Evolutionary conservation across 768 basidiomycete species (phyloP), one percentile per base, ranked within the genome.

Genomic region (Hypsizygus marmoreus): DNA sequence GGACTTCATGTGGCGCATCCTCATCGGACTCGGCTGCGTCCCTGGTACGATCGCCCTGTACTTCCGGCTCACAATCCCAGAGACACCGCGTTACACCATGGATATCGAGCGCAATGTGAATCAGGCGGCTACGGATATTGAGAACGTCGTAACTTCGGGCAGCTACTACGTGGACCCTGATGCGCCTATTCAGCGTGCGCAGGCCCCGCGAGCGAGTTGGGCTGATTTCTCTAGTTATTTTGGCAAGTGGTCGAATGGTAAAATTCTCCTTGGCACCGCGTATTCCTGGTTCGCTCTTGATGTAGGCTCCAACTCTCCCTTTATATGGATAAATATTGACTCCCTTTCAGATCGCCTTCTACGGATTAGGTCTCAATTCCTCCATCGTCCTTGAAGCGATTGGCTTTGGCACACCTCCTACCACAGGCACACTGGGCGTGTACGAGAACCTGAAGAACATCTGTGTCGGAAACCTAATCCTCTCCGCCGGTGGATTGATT

Each of bases 281-380:
- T 94, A 85, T 63, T 88, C 85, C 7, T 95, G 92, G 92, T 94
- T 94, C 50, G 91, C 91, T 7, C 79, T 92, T 17, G 91, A 90
- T 55, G 84, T 84, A 24, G 43, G 85, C 72, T 8, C 16, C 17
- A 29, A 5, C n/a, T 31, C 2, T 14, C 36, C 39, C 17, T 32
- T 40, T 36, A 26, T 2, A 6, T n/a, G 16, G 40, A 29, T 17
- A 24, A 2, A n/a, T 34, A 22, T 9, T 48, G 30, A 10, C 8
- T 56, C 31, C 6, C 37, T 13, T 40, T 53, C 20, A 88, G 81
- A 82, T 94, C 43, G 90, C 91, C 7, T 94, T 90, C 70, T 93
- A 94, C 63, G 91, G 91, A 40, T 77, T 95, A 28, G 86, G 90
- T 45, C 77, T 95, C 45, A 95, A 95, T 69, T 88, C 84, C 3